These are phyloP conservation scores for Ogataea haglerorum DNA, from an alignment of 805 yeast genomes.

Conservation along the genomic window DNA sequence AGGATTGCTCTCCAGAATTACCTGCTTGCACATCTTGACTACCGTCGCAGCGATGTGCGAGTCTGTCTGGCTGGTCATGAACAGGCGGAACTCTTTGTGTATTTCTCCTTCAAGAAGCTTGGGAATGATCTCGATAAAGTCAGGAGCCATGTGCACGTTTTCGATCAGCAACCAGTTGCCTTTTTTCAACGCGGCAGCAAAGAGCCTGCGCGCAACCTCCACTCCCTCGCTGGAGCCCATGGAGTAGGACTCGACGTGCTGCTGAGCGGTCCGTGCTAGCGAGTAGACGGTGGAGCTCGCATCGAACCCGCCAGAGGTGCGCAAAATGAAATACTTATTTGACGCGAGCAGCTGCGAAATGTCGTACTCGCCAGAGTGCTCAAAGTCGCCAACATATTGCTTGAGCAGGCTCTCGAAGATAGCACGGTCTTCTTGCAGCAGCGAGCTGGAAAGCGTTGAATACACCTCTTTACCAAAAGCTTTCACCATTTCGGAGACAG, in stretches of 20 bases:
- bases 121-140: conserved; percentile 58
- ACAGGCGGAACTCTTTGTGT: conserved; percentile 45
- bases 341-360: conserved; percentile 28
- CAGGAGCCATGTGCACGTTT: conserved; percentile 69
- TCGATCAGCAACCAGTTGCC: conserved; percentile 78
- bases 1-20: conserved; percentile 60
- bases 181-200: conserved; percentile 40
- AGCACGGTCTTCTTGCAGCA: conserved; percentile 43
- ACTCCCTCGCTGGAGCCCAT: conserved; percentile 74
- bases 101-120: conserved; percentile 38
- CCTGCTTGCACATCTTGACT: conserved; percentile 49
- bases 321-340: conserved; percentile 45
- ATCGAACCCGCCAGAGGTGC: conserved; percentile 63
- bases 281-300: conserved; percentile 52
- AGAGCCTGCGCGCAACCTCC: conserved; percentile 52
- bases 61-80: conserved; percentile 58
- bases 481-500: conserved; percentile 33
- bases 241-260: conserved; percentile 45
- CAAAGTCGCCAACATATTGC: conserved; percentile 1
- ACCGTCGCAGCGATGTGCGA: conserved; percentile 54
- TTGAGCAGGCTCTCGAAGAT: conserved; percentile 40
- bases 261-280: conserved; percentile 35
- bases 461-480: conserved; percentile 46
- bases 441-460: conserved; percentile 43
- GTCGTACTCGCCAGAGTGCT: conserved; percentile 17